These are phyloP conservation scores for Platanus orientalis DNA, from an alignment of 164 flowering plant species.

Conservation along the genomic window DNA sequence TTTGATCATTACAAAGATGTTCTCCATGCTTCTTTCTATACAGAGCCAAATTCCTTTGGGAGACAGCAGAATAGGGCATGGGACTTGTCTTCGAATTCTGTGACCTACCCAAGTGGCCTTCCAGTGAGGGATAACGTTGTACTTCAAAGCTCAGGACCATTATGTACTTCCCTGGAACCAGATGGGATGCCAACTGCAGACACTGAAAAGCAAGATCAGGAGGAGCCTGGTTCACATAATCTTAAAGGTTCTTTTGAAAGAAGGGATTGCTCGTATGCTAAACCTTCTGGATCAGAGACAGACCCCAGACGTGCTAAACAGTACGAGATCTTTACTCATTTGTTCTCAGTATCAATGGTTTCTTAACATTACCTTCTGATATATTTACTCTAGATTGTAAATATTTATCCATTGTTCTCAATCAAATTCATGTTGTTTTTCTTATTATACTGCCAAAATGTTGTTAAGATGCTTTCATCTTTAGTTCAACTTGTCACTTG, in stretches of 20 bases:
- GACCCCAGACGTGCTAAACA: conserved; percentile 85
- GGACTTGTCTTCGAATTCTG: conserved; percentile 40
- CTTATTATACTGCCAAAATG: too few relatives aligned
- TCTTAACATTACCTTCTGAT: too few relatives aligned
- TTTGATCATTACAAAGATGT: conserved; percentile 44
- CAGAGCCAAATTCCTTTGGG: conserved; percentile 34
- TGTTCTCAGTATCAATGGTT: too few relatives aligned
- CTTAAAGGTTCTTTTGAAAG: conserved; percentile 46
- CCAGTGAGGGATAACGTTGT: conserved; percentile 28
- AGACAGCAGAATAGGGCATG: conserved; percentile 41
- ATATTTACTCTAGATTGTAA: too few relatives aligned
- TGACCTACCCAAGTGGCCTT: conserved; percentile 28
- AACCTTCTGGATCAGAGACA: conserved; percentile 53
- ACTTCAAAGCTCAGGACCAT: conserved; percentile 34
- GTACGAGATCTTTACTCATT: conserved; percentile 32
- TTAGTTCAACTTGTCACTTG: too few relatives aligned
- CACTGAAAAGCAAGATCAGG: conserved; percentile 36
- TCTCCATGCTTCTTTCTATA: conserved; percentile 36
- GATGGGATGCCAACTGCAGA: conserved; percentile 32
- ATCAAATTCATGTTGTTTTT: too few relatives aligned
- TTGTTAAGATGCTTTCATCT: too few relatives aligned
- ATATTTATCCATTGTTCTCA: too few relatives aligned
- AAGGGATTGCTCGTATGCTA: conserved; percentile 42
- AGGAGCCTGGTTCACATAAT: conserved; percentile 35
- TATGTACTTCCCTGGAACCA: conserved; percentile 28